These are phyloP conservation scores for Cercophora sp. DNA, from an alignment of 495 filamentous ascomycete genomes.

Conservation along the genomic window DNA sequence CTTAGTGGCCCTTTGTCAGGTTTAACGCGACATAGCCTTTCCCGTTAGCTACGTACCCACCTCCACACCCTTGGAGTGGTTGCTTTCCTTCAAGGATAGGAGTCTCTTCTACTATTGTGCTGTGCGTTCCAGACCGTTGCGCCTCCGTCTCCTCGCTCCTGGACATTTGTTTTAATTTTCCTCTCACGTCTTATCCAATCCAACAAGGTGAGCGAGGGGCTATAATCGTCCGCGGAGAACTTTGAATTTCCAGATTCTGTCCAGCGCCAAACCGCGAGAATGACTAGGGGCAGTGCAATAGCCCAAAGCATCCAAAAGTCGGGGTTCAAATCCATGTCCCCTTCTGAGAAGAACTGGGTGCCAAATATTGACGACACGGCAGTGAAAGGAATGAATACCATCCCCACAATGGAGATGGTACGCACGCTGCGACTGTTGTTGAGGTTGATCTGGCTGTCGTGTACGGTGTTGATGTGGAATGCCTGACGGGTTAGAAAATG, in stretches of 20 bases:
- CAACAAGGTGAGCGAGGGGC: too few relatives aligned
- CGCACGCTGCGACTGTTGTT: neutral
- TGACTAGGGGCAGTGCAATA: neutral
- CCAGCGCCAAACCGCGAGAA: neutral
- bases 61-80: too few relatives aligned
- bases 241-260: neutral
- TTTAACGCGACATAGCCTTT: too few relatives aligned
- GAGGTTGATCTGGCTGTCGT: constrained; percentile 4
- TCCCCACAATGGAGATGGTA: neutral
- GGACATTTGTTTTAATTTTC: too few relatives aligned
- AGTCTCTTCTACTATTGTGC: too few relatives aligned
- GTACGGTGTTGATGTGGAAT: neutral
- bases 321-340: neutral
- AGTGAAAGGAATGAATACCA: constrained; percentile 4
- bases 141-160: too few relatives aligned
- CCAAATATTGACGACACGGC: neutral
- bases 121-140: too few relatives aligned
- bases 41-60: too few relatives aligned
- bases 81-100: too few relatives aligned
- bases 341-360: neutral
- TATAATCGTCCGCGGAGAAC: too few relatives aligned
- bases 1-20: too few relatives aligned
- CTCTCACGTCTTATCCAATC: too few relatives aligned
- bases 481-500: neutral
- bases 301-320: neutral